phyloP scores from a whole-genome alignment of 345 rosid species.

The Populus simonii region DNA sequence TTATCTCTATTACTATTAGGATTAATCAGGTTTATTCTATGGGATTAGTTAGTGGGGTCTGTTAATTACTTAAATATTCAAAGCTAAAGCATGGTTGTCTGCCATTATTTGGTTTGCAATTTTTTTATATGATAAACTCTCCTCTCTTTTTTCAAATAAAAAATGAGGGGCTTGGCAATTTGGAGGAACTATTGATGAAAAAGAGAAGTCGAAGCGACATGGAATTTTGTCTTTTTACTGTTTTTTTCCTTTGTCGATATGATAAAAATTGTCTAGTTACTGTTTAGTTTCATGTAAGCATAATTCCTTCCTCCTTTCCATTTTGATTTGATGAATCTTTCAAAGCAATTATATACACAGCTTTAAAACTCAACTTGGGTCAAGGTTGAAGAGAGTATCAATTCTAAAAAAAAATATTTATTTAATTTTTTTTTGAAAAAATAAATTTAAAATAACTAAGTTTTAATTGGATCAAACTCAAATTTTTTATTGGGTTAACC shows the following conservation, averaged over 20 bases:
- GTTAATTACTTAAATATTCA: not conserved
- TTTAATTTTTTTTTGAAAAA: no score
- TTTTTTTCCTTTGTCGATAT: not conserved
- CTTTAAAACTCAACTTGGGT: no score
- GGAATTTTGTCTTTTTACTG: not conserved
- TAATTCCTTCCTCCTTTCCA: not conserved
- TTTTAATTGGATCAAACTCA: no score
- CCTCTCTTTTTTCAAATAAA: no score
- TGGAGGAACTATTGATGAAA: not conserved
- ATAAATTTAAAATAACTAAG: no score
- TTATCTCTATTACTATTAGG: no score
- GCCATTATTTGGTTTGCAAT: not conserved
- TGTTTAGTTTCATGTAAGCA: not conserved
- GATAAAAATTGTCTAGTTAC: not conserved
- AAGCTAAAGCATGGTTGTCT: not conserved
- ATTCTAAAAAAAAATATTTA: no score
- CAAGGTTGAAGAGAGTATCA: no score
- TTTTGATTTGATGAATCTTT: not conserved
- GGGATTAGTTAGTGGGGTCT: not conserved
- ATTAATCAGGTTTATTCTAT: no score
- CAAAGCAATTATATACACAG: not conserved
- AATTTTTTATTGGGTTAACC: no score
- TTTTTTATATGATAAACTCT: no score
- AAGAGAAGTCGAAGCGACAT: not conserved
- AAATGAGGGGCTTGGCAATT: not conserved